Percentiles rank a stretch among this genome's conserved stretches.
phyloP scores from a whole-genome alignment of 78 protist genomes.

The Tieghemostelium lacteum region DNA sequence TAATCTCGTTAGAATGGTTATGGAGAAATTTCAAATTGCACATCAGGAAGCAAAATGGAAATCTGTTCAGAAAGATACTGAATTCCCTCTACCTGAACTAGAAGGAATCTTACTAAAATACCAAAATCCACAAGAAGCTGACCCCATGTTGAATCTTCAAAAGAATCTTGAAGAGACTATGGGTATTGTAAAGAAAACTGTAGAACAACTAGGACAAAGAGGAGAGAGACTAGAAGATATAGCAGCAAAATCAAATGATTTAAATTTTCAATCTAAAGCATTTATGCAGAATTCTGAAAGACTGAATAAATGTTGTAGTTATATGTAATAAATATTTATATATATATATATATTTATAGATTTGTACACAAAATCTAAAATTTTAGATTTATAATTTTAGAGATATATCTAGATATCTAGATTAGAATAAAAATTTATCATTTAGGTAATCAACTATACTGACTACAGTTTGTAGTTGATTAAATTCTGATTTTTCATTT shows the following conservation, averaged over 20 bases:
- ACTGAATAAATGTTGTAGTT: constrained; percentile 79
- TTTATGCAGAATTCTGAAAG: constrained; percentile 73
- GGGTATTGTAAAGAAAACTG: constrained; percentile 59
- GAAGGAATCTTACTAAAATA: constrained; percentile 29
- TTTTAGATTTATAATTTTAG: neutral
- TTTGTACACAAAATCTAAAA: neutral
- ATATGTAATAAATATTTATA: constrained; percentile 38
- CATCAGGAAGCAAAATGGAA: constrained; percentile 29
- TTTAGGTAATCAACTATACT: constrained; percentile 35
- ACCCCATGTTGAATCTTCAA: constrained; percentile 71
- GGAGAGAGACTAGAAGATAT: constrained; percentile 80
- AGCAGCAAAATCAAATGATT: constrained; percentile 65
- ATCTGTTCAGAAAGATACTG: constrained; percentile 4
- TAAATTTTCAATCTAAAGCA: constrained; percentile 65
- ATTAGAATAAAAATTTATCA: constrained; percentile 33
- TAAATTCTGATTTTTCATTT: constrained; percentile 60
- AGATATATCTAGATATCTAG: neutral
- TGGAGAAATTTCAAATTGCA: constrained; percentile 33
- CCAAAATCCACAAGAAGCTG: constrained; percentile 78
- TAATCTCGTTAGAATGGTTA: neutral
- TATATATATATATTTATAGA: neutral
- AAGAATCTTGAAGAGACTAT: constrained; percentile 70
- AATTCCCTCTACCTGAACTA: constrained; percentile 22
- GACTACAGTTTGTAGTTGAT: constrained; percentile 5
- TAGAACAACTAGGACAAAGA: constrained; percentile 66